phyloP scores from a whole-genome alignment of 257 asterid species.

The Solanum chilense region DNA sequence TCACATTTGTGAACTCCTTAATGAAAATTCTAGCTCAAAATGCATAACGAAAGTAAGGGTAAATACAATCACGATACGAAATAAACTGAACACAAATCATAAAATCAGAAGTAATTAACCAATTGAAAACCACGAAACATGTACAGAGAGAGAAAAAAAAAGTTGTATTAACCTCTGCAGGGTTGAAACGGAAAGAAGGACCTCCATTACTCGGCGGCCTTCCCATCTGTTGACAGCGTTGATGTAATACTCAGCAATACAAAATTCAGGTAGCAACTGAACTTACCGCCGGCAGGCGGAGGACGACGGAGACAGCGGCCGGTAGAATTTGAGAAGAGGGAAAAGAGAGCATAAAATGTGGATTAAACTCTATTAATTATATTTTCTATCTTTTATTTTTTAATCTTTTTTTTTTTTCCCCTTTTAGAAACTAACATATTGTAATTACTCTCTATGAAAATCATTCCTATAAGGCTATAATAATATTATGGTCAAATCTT shows the following conservation, averaged over 20 bases:
- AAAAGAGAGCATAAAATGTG: neutral
- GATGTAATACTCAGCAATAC: neutral
- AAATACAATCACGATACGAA: neutral
- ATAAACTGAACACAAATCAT: neutral
- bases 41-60: neutral
- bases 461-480: too few species aligned
- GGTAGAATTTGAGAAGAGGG: neutral
- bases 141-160: neutral
- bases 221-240: slow-evolving; percentile 42
- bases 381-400: neutral
- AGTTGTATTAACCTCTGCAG: slow-evolving; percentile 46
- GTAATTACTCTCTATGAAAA: neutral
- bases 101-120: neutral
- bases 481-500: neutral
- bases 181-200: slow-evolving; percentile 82
- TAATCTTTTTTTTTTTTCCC: neutral
- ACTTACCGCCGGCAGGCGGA: neutral
- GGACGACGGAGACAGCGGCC: neutral
- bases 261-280: neutral
- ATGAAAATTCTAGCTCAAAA: neutral
- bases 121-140: neutral
- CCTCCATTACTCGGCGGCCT: slow-evolving; percentile 92
- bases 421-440: too few species aligned
- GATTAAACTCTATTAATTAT: neutral
- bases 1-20: neutral